Base-by-base conservation (phyloP, 1,284 basidiomycete genomes). In the Puccinia triticina region DNA sequence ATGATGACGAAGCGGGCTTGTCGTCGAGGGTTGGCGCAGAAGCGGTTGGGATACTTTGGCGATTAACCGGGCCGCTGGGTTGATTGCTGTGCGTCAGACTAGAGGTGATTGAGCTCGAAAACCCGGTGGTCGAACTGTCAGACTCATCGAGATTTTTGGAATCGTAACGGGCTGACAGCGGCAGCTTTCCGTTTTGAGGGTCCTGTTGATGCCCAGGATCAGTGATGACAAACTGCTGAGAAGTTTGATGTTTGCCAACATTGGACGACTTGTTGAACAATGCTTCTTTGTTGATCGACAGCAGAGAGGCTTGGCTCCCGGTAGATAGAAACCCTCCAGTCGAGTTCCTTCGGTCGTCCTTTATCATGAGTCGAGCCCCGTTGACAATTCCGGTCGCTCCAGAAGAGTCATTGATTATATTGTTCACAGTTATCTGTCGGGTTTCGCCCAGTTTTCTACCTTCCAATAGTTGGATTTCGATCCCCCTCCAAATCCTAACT, bases 401-500 rank as follows among this genome's bases (percentile, higher is more conserved):
- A 37, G 43, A 71, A 16, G 12, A 16, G 50, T 50, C 48, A 26
- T 40, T 71, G 14, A 23, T 29, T 10, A 57, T 48, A 57, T n/a
- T 74, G 26, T 64, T 61, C 23, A 76, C n/a, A 34, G 67, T 64
- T n/a, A 72, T 43, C 12, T 61, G 55, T 34, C 57, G 50, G 74
- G 16, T 4, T 64, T 81, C 78, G 21, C 80, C 72, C 40, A 82
- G 53, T 37, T 64, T 61, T 34, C 46, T 64, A 66, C 80, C 80
- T 75, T 82, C 80, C 37, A 82, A 50, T 37, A 82, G 50, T 57
- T 67, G 72, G 32, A 82, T 67, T 43, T 82, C 80, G n/a, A 82
- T 43, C 23, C 71, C 80, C 57, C 80, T 75, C 80, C 80, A 82
- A 46, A 82, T 75, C 50, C 80, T 64, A 53, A 82, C 80, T 74